Evolutionary conservation across 1,284 basidiomycete genomes (phyloP).

Genomic region (Heterobasidion parviporum): DNA sequence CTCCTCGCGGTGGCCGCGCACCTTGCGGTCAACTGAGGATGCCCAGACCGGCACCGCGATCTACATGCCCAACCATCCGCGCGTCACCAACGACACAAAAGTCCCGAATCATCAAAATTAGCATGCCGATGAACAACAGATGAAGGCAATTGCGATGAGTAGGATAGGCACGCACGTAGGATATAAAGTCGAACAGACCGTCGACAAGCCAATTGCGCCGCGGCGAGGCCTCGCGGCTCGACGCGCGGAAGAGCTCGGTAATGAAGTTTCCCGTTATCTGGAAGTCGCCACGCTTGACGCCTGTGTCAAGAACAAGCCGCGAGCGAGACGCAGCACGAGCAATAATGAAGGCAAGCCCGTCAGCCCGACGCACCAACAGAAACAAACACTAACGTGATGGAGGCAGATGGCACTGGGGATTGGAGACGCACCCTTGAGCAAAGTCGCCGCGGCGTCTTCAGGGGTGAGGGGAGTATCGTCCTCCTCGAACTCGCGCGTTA

Average conservation of each 20-base stretch:
- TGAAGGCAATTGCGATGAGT: too few relatives aligned
- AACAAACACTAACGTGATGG: too few relatives aligned
- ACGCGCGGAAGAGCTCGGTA: constrained; percentile 61
- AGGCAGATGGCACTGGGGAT: too few relatives aligned
- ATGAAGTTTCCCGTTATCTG: constrained; percentile 75
- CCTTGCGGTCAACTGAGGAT: not conserved
- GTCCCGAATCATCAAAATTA: too few relatives aligned
- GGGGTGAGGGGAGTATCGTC: constrained; percentile 61
- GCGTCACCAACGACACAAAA: too few relatives aligned
- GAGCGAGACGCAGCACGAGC: too few relatives aligned
- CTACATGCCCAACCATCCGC: not conserved
- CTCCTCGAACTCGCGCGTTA: constrained; percentile 81
- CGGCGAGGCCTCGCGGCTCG: constrained; percentile 63
- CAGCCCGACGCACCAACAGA: too few relatives aligned
- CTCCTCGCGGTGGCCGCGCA: not conserved
- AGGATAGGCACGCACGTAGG: not conserved
- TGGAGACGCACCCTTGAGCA: constrained; percentile 49
- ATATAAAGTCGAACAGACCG: not conserved
- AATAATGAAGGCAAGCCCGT: too few relatives aligned
- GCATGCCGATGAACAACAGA: too few relatives aligned
- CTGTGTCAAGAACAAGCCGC: constrained; percentile 26
- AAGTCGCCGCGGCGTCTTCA: constrained; percentile 53
- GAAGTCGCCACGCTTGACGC: constrained; percentile 66
- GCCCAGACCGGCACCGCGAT: not conserved
- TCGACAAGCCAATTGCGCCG: constrained; percentile 56